Evolutionary conservation across 441 rosid species (phyloP), one percentile per base, ranked within the genome.

Genomic region (Gossypium gossypioides): DNA sequence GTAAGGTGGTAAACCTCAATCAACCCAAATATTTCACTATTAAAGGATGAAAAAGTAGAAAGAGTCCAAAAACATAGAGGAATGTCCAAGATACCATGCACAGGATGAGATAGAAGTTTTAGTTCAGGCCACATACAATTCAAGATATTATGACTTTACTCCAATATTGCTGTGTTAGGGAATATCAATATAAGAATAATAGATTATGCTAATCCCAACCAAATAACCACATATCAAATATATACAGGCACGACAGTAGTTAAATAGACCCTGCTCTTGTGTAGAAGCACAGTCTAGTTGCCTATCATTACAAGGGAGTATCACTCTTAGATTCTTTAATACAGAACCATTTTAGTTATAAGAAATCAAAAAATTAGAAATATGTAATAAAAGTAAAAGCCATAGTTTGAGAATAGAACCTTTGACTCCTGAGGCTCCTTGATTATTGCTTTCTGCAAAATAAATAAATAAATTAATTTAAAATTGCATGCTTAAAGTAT

Each of bases 351-450:
- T 12, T 40, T 40, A 19, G 13, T 40, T 13, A 65, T 44, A 65
- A 21, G 4, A 44, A 29, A 46, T 57, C 5, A 8, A 71, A 69
- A 19, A 32, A 19, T 12, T 48, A 29, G 32, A 61, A 21, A 61
- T 3, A n/a, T 18, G 27, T 32, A 18, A 58, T 4, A 16, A 48
- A 8, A 10, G 27, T 42, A 48, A 50, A 37, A 19, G 42, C 8
- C 24, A 69, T 8, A 68, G 55, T 56, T 64, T 51, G 46, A 57
- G 80, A 55, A 71, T 21, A 85, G 60, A 80, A 91, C 98, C 97
- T 91, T 86, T 46, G 93, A 89, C 44, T 86, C 93, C 65, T 85
- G 83, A 75, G 97, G 92, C 77, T 94, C 97, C 78, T 81, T 88
- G 81, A 81, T 81, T 18, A 94, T 86, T n/a, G 96, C 82, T 94